Conservation (phyloP, 1,284 basidiomycete genomes). For the Fistulinella cinereoalba region DNA sequence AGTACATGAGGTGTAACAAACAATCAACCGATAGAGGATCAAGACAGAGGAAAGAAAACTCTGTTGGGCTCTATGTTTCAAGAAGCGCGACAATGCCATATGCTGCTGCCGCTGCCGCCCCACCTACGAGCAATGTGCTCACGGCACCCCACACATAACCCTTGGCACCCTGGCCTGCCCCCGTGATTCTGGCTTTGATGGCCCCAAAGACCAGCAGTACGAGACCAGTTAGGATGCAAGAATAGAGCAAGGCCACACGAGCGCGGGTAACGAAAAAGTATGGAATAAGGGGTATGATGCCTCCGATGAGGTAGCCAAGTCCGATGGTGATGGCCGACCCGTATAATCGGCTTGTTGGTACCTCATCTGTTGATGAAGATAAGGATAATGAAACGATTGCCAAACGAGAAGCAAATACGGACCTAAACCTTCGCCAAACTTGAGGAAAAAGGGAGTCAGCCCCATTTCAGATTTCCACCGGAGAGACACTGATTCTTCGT, state of each 20-base stretch:
- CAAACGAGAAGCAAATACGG: slow-evolving; percentile 26
- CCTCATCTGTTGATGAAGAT: slow-evolving; percentile 69
- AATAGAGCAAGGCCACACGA: slow-evolving; percentile 68
- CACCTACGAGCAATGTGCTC: slow-evolving; percentile 88
- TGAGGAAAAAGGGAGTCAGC: slow-evolving; percentile 86
- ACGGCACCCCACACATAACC: slow-evolving; percentile 83
- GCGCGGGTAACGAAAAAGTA: slow-evolving; percentile 82
- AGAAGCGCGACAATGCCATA: slow-evolving; percentile 82
- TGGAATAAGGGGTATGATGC: slow-evolving; percentile 84
- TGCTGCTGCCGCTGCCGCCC: slow-evolving; percentile 84
- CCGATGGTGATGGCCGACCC: slow-evolving; percentile 92
- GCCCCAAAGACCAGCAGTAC: slow-evolving; percentile 89
- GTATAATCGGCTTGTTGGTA: slow-evolving; percentile 66
- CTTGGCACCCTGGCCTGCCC: slow-evolving; percentile 57
- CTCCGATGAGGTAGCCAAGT: slow-evolving; percentile 81
- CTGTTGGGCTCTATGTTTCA: slow-evolving; percentile 39
- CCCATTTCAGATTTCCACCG: slow-evolving; percentile 75
- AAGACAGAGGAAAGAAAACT: too few relatives aligned
- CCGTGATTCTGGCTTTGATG: slow-evolving; percentile 87
- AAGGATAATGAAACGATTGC: neutral
- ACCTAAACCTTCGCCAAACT: slow-evolving; percentile 89
- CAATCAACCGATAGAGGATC: too few relatives aligned
- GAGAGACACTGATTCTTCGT: slow-evolving; percentile 50
- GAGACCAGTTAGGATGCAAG: slow-evolving; percentile 74
- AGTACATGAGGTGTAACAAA: too few relatives aligned